phyloP scores from a whole-genome alignment of 2,329 filamentous ascomycete genomes.

The Talaromyces sp. region DNA sequence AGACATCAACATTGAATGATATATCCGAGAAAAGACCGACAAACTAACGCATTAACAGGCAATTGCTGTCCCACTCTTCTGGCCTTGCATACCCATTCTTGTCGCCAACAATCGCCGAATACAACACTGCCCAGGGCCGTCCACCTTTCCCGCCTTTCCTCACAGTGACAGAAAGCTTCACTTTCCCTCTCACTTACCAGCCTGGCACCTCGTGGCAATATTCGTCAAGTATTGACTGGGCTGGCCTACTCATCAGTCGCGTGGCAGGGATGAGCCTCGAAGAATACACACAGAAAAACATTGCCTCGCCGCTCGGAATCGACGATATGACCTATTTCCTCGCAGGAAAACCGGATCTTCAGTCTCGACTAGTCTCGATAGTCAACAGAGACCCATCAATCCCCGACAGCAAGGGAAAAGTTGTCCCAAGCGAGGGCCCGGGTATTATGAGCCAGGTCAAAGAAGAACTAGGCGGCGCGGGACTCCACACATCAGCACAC shows the following conservation, averaged over 20 bases:
- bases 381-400: background rate
- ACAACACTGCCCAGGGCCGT: background rate
- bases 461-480: slow-evolving; percentile 7
- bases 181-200: slow-evolving; percentile 2
- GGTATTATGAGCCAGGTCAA: background rate
- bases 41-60: background rate
- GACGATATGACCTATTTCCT: slow-evolving; percentile 7
- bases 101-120: background rate
- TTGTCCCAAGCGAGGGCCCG: background rate
- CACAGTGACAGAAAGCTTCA: background rate
- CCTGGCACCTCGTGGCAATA: slow-evolving; percentile 6
- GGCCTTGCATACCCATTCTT: slow-evolving; percentile 4
- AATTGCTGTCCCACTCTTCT: slow-evolving; percentile 6
- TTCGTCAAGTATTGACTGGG: slow-evolving; percentile 4
- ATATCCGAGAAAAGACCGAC: too few species aligned
- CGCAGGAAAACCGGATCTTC: background rate
- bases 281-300: slow-evolving; percentile 5
- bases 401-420: slow-evolving; percentile 4
- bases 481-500: background rate
- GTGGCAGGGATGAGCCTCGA: slow-evolving; percentile 4
- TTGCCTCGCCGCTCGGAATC: slow-evolving; percentile 4
- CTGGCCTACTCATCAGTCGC: background rate
- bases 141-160: background rate
- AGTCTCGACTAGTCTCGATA: background rate
- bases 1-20: too few species aligned